Conservation (phyloP, 1,139 yeast species). For the Kodamaea sp. region DNA sequence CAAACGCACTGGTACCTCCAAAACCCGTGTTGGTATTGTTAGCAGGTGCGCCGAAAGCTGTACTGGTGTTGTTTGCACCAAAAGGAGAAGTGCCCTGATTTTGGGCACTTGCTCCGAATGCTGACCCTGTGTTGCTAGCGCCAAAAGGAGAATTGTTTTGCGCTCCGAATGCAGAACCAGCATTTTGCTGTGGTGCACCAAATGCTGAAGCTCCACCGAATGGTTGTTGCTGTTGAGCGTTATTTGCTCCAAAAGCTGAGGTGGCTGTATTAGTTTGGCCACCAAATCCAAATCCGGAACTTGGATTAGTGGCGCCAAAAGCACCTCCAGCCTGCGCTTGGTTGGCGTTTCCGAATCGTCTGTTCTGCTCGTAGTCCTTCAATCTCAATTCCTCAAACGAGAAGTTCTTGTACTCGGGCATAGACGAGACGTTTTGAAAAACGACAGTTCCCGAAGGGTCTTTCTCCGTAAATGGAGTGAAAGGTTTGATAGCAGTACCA, state of each 20-base stretch:
- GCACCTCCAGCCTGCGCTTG: constrained; percentile 15
- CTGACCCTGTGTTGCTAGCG: constrained; percentile 13
- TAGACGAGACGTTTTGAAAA: constrained; percentile 75
- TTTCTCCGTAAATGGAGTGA: constrained; percentile 66
- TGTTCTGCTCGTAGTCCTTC: constrained; percentile 81
- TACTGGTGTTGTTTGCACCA: constrained; percentile 18
- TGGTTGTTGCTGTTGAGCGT: constrained; percentile 6
- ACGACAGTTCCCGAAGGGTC: constrained; percentile 62
- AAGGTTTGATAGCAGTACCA: constrained; percentile 77
- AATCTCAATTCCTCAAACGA: constrained; percentile 87
- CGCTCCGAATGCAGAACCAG: constrained; percentile 19
- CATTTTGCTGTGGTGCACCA: constrained; percentile 24
- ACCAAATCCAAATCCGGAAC: constrained; percentile 14
- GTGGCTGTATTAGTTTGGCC: constrained; percentile 22
- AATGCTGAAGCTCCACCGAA: constrained; percentile 19
- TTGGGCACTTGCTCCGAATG: constrained; percentile 20
- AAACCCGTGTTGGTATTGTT: constrained; percentile 11
- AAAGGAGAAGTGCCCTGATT: constrained; percentile 30
- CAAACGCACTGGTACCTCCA: constrained; percentile 9
- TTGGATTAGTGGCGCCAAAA: constrained; percentile 21
- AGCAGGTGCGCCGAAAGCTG: constrained; percentile 20
- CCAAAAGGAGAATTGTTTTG: constrained; percentile 19
- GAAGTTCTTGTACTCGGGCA: constrained; percentile 85
- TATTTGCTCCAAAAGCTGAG: constrained; percentile 25
- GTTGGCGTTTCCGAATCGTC: constrained; percentile 55